Conservation (phyloP, 83 land plant species). For the Picea mariana region DNA sequence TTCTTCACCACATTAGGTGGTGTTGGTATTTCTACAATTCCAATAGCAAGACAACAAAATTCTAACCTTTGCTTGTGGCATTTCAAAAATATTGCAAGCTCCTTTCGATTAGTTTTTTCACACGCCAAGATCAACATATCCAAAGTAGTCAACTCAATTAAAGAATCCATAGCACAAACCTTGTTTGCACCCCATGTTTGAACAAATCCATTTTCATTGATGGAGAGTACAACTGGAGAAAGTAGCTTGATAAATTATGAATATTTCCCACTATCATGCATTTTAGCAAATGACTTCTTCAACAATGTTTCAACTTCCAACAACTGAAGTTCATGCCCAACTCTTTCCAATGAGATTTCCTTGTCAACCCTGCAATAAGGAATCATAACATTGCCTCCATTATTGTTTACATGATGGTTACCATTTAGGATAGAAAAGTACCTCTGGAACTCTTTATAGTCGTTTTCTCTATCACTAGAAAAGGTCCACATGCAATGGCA, state of each 20-base stretch:
- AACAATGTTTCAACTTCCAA: conserved; percentile 62
- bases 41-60: no score
- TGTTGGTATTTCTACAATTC: no score
- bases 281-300: conserved; percentile 41
- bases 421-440: conserved; percentile 49
- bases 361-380: conserved; percentile 77
- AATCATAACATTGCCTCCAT: conserved; percentile 25
- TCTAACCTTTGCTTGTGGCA: conserved; percentile 50
- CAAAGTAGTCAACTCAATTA: conserved; percentile 66
- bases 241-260: conserved; percentile 62
- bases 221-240: conserved; percentile 57
- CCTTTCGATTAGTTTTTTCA: conserved; percentile 53
- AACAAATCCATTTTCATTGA: conserved; percentile 44
- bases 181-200: conserved; percentile 14
- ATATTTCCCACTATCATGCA: conserved; percentile 72
- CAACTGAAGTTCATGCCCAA: conserved; percentile 65
- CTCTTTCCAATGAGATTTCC: conserved; percentile 56
- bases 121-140: conserved; percentile 72
- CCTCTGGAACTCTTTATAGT: conserved; percentile 53
- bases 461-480: conserved; percentile 67
- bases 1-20: no score
- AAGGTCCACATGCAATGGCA: conserved; percentile 63
- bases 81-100: conserved; percentile 48
- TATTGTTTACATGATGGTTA: conserved; percentile 17
- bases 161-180: conserved; percentile 39